These are phyloP conservation scores for Neocallimastix lanati DNA, from an alignment of 192 early-diverging fungal species.

Conservation along the genomic window DNA sequence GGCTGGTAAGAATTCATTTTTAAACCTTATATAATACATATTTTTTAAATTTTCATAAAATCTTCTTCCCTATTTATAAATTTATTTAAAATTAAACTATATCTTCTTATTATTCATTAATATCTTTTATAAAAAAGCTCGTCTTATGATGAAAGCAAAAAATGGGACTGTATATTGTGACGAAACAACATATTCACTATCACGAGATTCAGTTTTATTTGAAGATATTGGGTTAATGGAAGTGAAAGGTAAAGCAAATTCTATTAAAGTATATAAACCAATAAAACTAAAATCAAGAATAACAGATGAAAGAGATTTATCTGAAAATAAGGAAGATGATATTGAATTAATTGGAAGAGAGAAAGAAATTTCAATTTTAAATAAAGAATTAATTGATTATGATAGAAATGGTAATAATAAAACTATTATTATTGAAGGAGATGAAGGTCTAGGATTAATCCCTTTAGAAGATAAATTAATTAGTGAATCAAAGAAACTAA, in stretches of 20 bases:
- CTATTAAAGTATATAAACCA: conserved; percentile 16
- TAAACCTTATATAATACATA: too few relatives aligned
- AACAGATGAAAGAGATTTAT: background rate
- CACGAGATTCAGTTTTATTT: conserved; percentile 18
- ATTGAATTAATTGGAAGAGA: conserved; percentile 10
- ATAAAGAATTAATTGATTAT: conserved; percentile 2
- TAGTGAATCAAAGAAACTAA: background rate
- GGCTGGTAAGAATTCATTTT: background rate
- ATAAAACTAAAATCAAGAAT: background rate
- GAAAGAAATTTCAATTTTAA: conserved; percentile 14
- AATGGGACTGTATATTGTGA: conserved; percentile 17
- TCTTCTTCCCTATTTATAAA: background rate
- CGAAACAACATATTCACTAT: conserved; percentile 24
- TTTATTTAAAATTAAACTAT: background rate
- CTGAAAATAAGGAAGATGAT: background rate
- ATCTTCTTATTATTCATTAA: too few relatives aligned
- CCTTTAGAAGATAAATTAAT: background rate
- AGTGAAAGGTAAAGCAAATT: conserved; percentile 22
- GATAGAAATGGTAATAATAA: conserved; percentile 2
- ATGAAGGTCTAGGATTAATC: conserved; percentile 23
- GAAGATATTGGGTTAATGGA: conserved; percentile 20
- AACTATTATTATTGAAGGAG: conserved; percentile 19
- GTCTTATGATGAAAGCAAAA: conserved; percentile 19
- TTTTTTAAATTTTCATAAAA: too few relatives aligned
- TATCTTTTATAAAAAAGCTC: conserved; percentile 25